These are phyloP conservation scores for Gymnopilus dilepis DNA, from an alignment of 768 basidiomycete species.

Conservation along the genomic window DNA sequence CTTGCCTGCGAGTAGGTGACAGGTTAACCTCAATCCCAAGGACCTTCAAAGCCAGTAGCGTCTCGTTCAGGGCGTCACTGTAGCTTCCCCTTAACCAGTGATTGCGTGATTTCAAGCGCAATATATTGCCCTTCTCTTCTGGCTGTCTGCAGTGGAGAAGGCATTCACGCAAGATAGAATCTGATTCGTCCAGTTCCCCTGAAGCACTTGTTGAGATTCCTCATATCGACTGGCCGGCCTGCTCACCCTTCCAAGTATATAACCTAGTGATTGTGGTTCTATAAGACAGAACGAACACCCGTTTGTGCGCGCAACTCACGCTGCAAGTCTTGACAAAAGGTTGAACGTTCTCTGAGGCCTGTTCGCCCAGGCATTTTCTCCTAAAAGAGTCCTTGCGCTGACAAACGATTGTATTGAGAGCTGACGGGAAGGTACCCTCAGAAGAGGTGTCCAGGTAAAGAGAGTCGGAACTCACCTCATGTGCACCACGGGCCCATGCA, in stretches of 20 bases:
- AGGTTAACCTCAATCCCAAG: slow-evolving; percentile 67
- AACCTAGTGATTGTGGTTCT: slow-evolving; percentile 42
- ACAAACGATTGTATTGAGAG: slow-evolving; percentile 66
- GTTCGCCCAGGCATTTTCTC: slow-evolving; percentile 56
- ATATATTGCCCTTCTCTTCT: slow-evolving; percentile 60
- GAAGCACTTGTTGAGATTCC: slow-evolving; percentile 8
- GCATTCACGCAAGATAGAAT: slow-evolving; percentile 59
- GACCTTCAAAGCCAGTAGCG: slow-evolving; percentile 59
- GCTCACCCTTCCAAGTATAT: slow-evolving; percentile 66
- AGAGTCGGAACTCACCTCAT: slow-evolving; percentile 53
- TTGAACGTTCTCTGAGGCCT: slow-evolving; percentile 54
- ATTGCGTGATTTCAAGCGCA: slow-evolving; percentile 67
- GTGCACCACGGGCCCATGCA: slow-evolving; percentile 74
- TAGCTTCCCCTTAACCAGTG: slow-evolving; percentile 66
- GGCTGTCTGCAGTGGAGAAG: slow-evolving; percentile 49
- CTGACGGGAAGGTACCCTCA: slow-evolving; percentile 35
- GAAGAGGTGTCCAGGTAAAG: background rate
- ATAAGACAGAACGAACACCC: background rate
- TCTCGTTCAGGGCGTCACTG: slow-evolving; percentile 60
- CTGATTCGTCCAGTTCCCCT: slow-evolving; percentile 63
- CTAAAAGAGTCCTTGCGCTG: slow-evolving; percentile 61
- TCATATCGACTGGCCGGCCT: background rate
- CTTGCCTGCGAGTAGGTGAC: slow-evolving; percentile 55
- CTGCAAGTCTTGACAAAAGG: slow-evolving; percentile 61
- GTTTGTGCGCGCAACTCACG: slow-evolving; percentile 47